phyloP scores from a whole-genome alignment of 495 filamentous ascomycete species.

The Aspergillus ostianus region DNA sequence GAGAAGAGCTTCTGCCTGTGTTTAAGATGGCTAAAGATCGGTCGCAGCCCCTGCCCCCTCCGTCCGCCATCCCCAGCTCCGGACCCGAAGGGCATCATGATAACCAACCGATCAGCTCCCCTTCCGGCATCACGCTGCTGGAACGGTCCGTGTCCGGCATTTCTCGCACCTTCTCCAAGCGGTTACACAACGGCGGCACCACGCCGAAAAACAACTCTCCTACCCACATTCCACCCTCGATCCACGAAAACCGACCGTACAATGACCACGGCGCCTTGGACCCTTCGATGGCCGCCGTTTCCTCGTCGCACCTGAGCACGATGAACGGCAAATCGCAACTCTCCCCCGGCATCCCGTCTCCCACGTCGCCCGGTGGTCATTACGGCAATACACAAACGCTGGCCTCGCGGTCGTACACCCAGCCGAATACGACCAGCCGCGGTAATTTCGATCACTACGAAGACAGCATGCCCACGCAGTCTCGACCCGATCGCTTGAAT shows the following conservation, averaged over 20 bases:
- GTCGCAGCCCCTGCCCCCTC: constrained; percentile 77
- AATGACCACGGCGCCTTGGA: constrained; percentile 53
- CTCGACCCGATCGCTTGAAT: constrained; percentile 37
- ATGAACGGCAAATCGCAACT: constrained; percentile 69
- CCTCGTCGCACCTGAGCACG: constrained; percentile 71
- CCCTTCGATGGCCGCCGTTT: constrained; percentile 61
- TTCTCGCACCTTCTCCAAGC: constrained; percentile 82
- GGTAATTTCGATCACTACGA: constrained; percentile 44
- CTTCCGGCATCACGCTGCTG: constrained; percentile 35
- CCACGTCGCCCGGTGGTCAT: constrained; percentile 68
- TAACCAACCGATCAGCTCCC: constrained; percentile 40
- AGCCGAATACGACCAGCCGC: constrained; percentile 35
- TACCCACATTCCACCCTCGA: constrained; percentile 65
- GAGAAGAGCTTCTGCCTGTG: constrained; percentile 88
- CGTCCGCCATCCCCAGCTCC: constrained; percentile 32
- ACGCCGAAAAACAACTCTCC: constrained; percentile 80
- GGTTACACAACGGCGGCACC: constrained; percentile 72
- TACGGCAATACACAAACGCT: constrained; percentile 49
- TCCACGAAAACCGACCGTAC: constrained; percentile 53
- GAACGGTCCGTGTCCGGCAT: constrained; percentile 28
- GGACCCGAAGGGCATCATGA: constrained; percentile 32
- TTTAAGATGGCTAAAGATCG: constrained; percentile 87
- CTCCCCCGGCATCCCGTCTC: constrained; percentile 74
- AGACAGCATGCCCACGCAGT: constrained; percentile 30
- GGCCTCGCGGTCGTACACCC: constrained; percentile 48